A percentile compares a stretch with the other conserved stretches of the same genome.
These are phyloP conservation scores for Geotrichum reessii DNA, from an alignment of 1,139 yeast species.

Conservation along the genomic window DNA sequence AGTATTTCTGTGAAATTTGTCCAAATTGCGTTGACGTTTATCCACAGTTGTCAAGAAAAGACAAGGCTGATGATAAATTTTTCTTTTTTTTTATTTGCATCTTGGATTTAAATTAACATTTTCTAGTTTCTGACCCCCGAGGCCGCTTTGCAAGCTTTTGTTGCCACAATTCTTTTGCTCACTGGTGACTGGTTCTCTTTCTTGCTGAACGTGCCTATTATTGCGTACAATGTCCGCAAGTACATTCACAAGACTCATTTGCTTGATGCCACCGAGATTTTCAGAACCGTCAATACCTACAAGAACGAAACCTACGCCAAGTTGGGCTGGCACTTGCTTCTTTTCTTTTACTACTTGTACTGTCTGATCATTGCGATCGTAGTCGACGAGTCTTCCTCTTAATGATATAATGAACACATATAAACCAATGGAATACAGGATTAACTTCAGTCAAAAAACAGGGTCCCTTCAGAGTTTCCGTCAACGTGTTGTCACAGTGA, in stretches of 20 bases:
- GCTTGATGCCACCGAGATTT: slow-evolving; percentile 91
- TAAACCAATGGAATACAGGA: background rate
- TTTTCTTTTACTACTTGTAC: slow-evolving; percentile 89
- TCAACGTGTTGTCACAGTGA: too few relatives aligned
- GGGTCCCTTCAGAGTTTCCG: background rate
- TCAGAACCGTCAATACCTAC: slow-evolving; percentile 82
- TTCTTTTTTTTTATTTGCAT: background rate
- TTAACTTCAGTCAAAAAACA: background rate
- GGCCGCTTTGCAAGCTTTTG: slow-evolving; percentile 69
- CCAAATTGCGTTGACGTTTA: background rate
- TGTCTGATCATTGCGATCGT: slow-evolving; percentile 58
- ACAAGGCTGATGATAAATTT: background rate
- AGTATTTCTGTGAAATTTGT: background rate
- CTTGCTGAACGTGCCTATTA: slow-evolving; percentile 68
- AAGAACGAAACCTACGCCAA: slow-evolving; percentile 84
- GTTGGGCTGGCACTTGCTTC: slow-evolving; percentile 75
- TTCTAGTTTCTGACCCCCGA: slow-evolving; percentile 65
- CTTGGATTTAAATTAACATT: too few relatives aligned
- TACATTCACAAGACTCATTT: slow-evolving; percentile 61
- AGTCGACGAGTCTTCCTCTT: slow-evolving; percentile 10
- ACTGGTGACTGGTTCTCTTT: slow-evolving; percentile 91
- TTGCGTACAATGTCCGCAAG: slow-evolving; percentile 74
- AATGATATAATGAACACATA: background rate
- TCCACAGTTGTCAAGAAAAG: too few relatives aligned
- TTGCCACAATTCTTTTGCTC: slow-evolving; percentile 60